phyloP scores from a whole-genome alignment of 768 basidiomycete species.

The Butyriboletus loyo region DNA sequence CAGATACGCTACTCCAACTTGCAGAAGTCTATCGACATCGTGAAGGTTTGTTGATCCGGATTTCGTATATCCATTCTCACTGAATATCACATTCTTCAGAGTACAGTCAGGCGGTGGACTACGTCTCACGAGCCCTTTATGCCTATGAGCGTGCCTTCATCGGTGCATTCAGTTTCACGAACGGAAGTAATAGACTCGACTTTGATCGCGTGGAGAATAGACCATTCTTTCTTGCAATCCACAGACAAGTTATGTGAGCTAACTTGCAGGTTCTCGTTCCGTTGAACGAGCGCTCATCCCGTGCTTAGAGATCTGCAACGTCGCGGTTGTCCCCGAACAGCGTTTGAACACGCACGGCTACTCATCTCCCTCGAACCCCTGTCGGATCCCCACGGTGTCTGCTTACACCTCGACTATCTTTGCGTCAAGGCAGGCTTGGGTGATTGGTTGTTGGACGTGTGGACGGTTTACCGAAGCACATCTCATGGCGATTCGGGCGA shows the following conservation, averaged over 20 bases:
- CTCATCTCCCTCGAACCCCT: conserved; percentile 82
- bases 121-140: conserved; percentile 89
- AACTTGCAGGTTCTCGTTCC: neutral
- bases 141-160: conserved; percentile 90
- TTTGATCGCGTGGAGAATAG: conserved; percentile 91
- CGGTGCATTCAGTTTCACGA: conserved; percentile 82
- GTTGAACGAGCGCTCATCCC: neutral
- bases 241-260: conserved; percentile 75
- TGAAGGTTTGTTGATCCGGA: conserved; percentile 57
- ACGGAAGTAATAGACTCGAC: conserved; percentile 78
- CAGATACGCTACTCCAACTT: conserved; percentile 64
- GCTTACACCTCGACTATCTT: conserved; percentile 82
- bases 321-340: conserved; percentile 85
- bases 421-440: conserved; percentile 77
- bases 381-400: conserved; percentile 84
- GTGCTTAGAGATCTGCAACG: conserved; percentile 70
- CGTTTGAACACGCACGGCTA: conserved; percentile 89
- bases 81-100: conserved; percentile 43
- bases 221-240: conserved; percentile 86
- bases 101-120: conserved; percentile 80
- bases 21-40: conserved; percentile 53
- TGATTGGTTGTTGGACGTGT: conserved; percentile 77
- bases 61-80: neutral
- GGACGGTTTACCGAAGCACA: conserved; percentile 21
- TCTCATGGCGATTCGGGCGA: conserved; percentile 15